Evolutionary conservation across 441 rosid species (phyloP).

Genomic region (Francoa sonchifolia): DNA sequence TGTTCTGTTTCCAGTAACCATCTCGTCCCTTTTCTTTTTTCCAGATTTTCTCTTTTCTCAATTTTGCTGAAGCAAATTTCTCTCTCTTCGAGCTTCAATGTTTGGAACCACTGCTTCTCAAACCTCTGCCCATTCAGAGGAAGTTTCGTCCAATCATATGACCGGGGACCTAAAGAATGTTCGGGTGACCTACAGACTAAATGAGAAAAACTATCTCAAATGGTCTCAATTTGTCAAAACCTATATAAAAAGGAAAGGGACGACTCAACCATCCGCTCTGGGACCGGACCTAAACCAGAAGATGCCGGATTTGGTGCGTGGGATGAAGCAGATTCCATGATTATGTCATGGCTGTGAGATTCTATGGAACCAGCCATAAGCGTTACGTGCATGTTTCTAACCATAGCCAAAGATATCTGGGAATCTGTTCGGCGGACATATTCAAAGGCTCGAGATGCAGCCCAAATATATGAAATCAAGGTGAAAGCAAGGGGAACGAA

Average conservation of each 20-base stretch:
- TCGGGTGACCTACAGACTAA: too few relatives aligned
- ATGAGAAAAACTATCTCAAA: not conserved
- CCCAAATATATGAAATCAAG: not conserved
- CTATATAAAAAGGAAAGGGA: not conserved
- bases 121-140: too few relatives aligned
- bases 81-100: too few relatives aligned
- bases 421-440: not conserved
- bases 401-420: not conserved
- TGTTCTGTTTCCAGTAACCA: too few relatives aligned
- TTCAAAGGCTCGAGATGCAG: not conserved
- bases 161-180: too few relatives aligned
- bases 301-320: not conserved
- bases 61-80: too few relatives aligned
- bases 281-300: not conserved
- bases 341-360: not conserved
- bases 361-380: slow-evolving; percentile 1
- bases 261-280: slow-evolving; percentile 1
- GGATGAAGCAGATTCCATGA: slow-evolving; percentile 1
- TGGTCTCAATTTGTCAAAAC: not conserved
- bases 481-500: not conserved
- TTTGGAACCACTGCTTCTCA: too few relatives aligned
- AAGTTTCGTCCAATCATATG: too few relatives aligned
- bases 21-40: too few relatives aligned
- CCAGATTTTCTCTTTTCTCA: too few relatives aligned
- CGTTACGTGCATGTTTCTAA: not conserved